Base-by-base conservation (phyloP, 345 rosid genomes). In the Microthlaspi erraticum region DNA sequence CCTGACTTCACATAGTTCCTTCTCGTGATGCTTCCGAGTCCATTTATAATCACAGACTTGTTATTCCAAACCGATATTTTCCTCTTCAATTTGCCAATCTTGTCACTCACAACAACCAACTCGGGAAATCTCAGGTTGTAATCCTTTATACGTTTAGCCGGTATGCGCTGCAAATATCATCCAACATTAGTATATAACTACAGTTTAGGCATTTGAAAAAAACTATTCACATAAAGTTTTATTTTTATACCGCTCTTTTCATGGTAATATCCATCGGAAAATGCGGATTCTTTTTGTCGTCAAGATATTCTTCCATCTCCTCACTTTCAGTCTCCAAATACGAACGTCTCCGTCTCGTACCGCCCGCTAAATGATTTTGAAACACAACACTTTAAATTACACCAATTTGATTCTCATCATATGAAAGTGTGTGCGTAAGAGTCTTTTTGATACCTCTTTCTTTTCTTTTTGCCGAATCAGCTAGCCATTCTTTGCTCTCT, bases 91-190 rank as follows among this genome's bases (percentile, higher is more conserved):
- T 16, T 16, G 4, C 39, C 39, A 61, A 44, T 31, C 29, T 44
- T 61, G 41, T 61, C 66, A 44, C 52, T 26, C 14, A 61, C 41
- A 16, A 10, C 31, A 61, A 61, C 53, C 53, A 29, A 1, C 6
- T 44, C 44, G 3, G 29, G 41, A 12, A 61, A 61, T 61, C 6
- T 16, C 66, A 61, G 31, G 41, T 44, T 31, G 53, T 61, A 61
- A n/a, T 61, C 66, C 10, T 44, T 61, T 29, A 61, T 16, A 61
- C 44, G 53, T 17, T 5, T 1, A 2, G 66, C 8, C 2, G 66
- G 66, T 31, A 61, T 44, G 16, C 39, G 29, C 66, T 61, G 29
- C 10, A 61, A 61, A 16, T 17, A 61, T 61, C 16, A 23, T 23
- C 26, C 3, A 23, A 23, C 26, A 23, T 23, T 23, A 23, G 26